Base-by-base conservation (phyloP, 1,284 basidiomycete genomes). In the Ceratobasidium sp. region DNA sequence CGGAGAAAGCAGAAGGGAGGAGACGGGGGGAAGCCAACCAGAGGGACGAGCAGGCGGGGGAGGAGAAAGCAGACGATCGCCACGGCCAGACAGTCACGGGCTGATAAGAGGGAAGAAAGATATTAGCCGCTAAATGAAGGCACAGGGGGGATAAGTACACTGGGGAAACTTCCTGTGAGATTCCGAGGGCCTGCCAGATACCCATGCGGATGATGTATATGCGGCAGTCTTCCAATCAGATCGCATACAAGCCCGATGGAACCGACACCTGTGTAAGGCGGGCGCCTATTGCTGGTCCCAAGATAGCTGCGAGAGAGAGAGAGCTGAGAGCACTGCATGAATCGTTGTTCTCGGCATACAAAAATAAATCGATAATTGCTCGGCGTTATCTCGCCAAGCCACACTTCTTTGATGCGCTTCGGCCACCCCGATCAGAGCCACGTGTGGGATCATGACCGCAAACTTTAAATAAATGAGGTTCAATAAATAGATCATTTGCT, bases 301-400 rank as follows among this genome's bases (percentile, higher is more conserved):
- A 58, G 21, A 59, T 59, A 21, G n/a, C 35, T 18, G n/a, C 18
- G 18, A 16, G 13, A 38, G 54, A 50, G 16, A 50, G 47, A 13
- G 28, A n/a, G 14, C 18, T 21, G 23, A 21, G 21, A 28, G 5
- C 50, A 13, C 21, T 21, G 50, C 50, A 28, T 21, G 23, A 14
- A 35, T 32, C 32, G 28, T 14, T n/a, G n/a, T n/a, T n/a, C n/a
- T n/a, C 23, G 35, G 28, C 32, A 38, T 35, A 32, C 38, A 44
- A 59, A 43, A 59, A 59, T 59, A 59, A n/a, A 58, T 38, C 32
- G 35, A 16, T 11, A 58, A 14, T 18, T 13, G 57, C 38, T 41
- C 49, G 57, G 57, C 14, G 9, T 16, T 59, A 43, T 43, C 57
- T 59, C 57, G 57, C 57, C 57, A 59, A 59, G 41, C 57, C 35